Evolutionary conservation across 768 basidiomycete genomes (phyloP).

Genomic region (Trametes cubensis): DNA sequence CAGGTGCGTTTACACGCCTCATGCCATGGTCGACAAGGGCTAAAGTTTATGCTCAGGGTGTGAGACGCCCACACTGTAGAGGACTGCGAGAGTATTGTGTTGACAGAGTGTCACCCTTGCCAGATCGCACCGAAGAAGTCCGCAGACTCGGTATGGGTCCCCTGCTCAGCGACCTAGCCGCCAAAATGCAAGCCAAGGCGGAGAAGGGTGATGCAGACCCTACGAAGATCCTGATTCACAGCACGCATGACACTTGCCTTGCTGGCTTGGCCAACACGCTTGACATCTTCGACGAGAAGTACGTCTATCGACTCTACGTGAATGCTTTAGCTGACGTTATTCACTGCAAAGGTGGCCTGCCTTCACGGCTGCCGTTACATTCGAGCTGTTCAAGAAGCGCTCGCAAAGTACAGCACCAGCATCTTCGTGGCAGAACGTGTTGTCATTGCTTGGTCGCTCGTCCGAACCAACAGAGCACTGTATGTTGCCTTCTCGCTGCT

Average conservation of each 20-base stretch:
- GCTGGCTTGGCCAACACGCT: constrained; percentile 66
- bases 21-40: background rate
- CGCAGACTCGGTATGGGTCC: constrained; percentile 77
- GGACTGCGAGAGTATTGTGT: too few species aligned
- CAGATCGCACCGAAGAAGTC: constrained; percentile 77
- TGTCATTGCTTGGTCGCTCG: constrained; percentile 41
- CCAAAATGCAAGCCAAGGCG: constrained; percentile 63
- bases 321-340: background rate
- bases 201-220: constrained; percentile 48
- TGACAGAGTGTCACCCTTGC: background rate
- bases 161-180: constrained; percentile 63
- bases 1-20: constrained; percentile 39
- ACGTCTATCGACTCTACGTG: background rate
- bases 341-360: constrained; percentile 62
- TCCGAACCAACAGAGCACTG: constrained; percentile 45
- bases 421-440: constrained; percentile 40
- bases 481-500: constrained; percentile 30
- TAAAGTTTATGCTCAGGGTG: constrained; percentile 41
- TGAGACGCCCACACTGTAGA: constrained; percentile 31
- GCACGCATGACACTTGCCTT: constrained; percentile 73
- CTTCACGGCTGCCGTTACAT: constrained; percentile 73
- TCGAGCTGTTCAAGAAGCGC: constrained; percentile 61
- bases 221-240: constrained; percentile 67
- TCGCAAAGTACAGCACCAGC: constrained; percentile 14
- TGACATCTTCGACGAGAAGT: constrained; percentile 70